phyloP scores from a whole-genome alignment of 345 rosid species.

The Cochlearia excelsa region DNA sequence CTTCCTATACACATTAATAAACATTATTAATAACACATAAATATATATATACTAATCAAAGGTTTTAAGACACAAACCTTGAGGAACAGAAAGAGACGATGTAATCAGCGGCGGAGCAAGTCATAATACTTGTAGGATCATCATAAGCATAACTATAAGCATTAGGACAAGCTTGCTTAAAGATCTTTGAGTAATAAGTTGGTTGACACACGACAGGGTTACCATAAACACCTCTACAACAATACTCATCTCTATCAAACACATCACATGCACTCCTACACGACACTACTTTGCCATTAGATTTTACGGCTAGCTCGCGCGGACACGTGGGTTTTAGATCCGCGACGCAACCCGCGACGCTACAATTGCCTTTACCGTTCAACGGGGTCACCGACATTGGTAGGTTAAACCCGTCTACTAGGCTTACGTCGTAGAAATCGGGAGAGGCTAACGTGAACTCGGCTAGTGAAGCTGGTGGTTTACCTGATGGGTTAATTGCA shows the following conservation, averaged over 20 bases:
- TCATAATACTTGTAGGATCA: constrained; percentile 72
- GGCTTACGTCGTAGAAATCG: constrained; percentile 87
- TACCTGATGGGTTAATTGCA: constrained; percentile 14
- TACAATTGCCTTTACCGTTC: constrained; percentile 68
- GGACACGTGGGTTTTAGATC: constrained; percentile 64
- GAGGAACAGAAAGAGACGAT: constrained; percentile 63
- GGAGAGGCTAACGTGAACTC: constrained; percentile 59
- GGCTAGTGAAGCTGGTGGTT: constrained; percentile 72
- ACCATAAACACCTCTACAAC: constrained; percentile 68
- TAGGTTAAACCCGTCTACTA: constrained; percentile 84
- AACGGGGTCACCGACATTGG: constrained; percentile 60
- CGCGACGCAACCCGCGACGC: constrained; percentile 55
- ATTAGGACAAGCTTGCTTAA: constrained; percentile 78
- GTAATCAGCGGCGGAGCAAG: constrained; percentile 72
- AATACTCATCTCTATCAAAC: constrained; percentile 79
- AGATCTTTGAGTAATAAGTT: constrained; percentile 67
- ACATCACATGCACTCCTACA: constrained; percentile 95
- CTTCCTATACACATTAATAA: constrained; percentile 39
- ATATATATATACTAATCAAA: neutral
- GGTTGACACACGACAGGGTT: constrained; percentile 59
- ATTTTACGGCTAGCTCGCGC: constrained; percentile 52
- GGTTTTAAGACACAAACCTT: constrained; percentile 39
- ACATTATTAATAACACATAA: no score
- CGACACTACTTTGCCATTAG: constrained; percentile 53
- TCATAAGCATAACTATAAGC: constrained; percentile 89